These are phyloP conservation scores for Populus hybrid DNA, from an alignment of 441 rosid genomes.

Conservation along the genomic window DNA sequence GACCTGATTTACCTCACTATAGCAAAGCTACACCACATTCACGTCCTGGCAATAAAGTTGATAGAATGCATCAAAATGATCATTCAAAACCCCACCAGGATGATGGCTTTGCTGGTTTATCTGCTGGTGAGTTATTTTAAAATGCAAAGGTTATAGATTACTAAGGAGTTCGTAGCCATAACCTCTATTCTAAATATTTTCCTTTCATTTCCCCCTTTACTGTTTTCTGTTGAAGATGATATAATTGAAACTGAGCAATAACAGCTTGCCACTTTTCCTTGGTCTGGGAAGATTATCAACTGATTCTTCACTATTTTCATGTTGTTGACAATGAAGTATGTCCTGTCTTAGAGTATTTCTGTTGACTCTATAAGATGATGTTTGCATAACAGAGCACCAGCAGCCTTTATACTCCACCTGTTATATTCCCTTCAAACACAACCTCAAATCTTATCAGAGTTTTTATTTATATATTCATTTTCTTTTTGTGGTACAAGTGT, in stretches of 20 bases:
- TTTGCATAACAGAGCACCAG: neutral
- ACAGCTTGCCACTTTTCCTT: constrained; percentile 28
- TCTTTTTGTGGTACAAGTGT: neutral
- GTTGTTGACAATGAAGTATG: constrained; percentile 30
- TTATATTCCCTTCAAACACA: neutral
- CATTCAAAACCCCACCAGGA: constrained; percentile 35
- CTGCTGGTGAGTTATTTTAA: constrained; percentile 51
- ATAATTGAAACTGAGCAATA: constrained; percentile 21
- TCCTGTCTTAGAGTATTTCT: constrained; percentile 18
- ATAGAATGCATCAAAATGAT: constrained; percentile 39
- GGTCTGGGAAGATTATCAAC: constrained; percentile 25
- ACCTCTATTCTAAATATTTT: constrained; percentile 12
- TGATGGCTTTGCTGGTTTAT: constrained; percentile 45
- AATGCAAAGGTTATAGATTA: neutral
- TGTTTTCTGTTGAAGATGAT: constrained; percentile 27
- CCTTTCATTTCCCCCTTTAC: constrained; percentile 6
- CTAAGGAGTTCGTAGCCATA: neutral
- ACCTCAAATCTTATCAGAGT: neutral
- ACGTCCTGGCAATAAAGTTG: constrained; percentile 51
- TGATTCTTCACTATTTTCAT: constrained; percentile 27
- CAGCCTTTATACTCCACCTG: neutral
- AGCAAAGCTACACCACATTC: constrained; percentile 33
- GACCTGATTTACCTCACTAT: constrained; percentile 30
- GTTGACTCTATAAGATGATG: neutral
- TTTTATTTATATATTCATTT: too few relatives aligned